These are phyloP conservation scores for Naganishia vaughanmartiniae DNA, from an alignment of 768 basidiomycete species.

Conservation along the genomic window DNA sequence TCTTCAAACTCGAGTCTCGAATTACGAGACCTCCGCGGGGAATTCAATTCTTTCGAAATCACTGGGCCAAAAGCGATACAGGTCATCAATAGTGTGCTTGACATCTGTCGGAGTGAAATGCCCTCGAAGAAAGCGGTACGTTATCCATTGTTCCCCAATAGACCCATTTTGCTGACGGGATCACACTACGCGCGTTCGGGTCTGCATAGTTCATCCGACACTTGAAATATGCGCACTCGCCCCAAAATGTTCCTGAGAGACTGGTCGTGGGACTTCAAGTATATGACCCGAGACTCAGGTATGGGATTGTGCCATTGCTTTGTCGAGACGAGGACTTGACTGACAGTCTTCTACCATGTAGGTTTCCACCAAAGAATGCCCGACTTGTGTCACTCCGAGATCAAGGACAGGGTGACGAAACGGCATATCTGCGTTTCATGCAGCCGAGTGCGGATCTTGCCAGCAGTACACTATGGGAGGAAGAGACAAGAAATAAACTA, in stretches of 20 bases:
- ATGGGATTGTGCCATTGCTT: constrained; percentile 37
- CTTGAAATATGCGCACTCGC: constrained; percentile 62
- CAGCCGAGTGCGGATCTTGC: constrained; percentile 63
- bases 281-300: constrained; percentile 84
- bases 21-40: constrained; percentile 62
- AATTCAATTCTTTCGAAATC: constrained; percentile 79
- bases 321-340: neutral
- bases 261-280: constrained; percentile 77
- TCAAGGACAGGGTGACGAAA: constrained; percentile 28
- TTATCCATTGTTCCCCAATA: neutral
- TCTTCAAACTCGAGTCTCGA: neutral
- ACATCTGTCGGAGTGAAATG: constrained; percentile 2
- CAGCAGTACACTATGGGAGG: constrained; percentile 70
- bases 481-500: constrained; percentile 56
- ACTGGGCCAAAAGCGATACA: constrained; percentile 81
- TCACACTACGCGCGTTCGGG: no score
- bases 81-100: constrained; percentile 57
- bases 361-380: constrained; percentile 61
- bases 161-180: neutral
- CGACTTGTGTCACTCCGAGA: neutral
- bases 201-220: constrained; percentile 65
- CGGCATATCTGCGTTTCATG: constrained; percentile 16
- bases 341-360: neutral
- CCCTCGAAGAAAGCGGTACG: constrained; percentile 55
- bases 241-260: constrained; percentile 68